Conservation (phyloP, 2,329 filamentous ascomycete species). For the Fusarium sp. region DNA sequence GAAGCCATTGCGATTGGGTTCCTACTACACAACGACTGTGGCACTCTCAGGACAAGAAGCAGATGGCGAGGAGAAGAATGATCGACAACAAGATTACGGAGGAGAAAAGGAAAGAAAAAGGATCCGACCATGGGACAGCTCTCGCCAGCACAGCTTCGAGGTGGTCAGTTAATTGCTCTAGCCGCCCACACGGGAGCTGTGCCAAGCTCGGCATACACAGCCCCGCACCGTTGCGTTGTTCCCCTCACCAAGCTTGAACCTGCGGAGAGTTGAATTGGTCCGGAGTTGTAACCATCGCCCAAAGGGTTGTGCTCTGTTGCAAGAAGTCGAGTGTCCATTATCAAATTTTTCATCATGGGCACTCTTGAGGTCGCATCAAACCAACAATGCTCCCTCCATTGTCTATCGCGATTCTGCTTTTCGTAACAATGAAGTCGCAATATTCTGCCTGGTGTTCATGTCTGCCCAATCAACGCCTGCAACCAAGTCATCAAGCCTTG, state of each 20-base stretch:
- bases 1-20: conserved; percentile 52
- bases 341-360: background rate
- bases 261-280: conserved; percentile 8
- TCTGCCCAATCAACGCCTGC: conserved; percentile 25
- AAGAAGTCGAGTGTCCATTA: background rate
- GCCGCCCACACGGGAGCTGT: conserved; percentile 31
- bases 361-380: background rate
- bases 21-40: background rate
- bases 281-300: background rate
- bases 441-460: conserved; percentile 1
- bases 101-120: conserved; percentile 9
- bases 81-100: conserved; percentile 1
- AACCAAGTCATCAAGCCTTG: conserved; percentile 18
- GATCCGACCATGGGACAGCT: conserved; percentile 18
- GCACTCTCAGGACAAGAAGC: background rate
- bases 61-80: background rate
- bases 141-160: conserved; percentile 16
- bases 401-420: background rate
- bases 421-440: background rate
- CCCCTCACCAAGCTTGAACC: conserved; percentile 7
- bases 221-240: conserved; percentile 31
- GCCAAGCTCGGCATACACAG: conserved; percentile 33
- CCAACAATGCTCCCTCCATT: background rate
- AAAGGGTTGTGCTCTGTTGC: background rate
- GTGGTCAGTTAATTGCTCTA: conserved; percentile 28